A percentile compares a stretch with the other conserved stretches of the same genome.
Conservation (phyloP, 169 alveolate species). For the Plasmodium inui region DNA sequence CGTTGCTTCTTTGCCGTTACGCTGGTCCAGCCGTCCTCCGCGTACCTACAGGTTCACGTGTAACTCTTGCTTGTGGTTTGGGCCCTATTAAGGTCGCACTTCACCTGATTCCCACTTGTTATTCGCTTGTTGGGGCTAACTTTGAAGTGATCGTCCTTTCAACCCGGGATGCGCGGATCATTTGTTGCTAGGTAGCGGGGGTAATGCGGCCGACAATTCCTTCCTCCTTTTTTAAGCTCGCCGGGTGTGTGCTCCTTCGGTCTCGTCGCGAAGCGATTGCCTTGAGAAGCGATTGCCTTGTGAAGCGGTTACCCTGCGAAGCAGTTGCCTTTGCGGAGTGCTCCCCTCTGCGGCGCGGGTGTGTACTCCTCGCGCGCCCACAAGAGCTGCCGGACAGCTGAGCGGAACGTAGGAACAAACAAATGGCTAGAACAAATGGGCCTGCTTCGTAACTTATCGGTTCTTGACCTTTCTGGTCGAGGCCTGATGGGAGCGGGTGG, state of each 20-base stretch:
- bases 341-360: too few relatives aligned
- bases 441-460: not conserved
- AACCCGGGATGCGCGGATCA: not conserved
- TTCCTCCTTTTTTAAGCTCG: not conserved
- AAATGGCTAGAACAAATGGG: not conserved
- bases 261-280: too few relatives aligned
- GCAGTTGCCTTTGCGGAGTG: too few relatives aligned
- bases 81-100: too few relatives aligned
- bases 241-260: not conserved
- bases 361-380: not conserved
- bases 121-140: not conserved
- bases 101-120: too few relatives aligned
- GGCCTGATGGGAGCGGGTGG: not conserved
- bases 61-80: too few relatives aligned
- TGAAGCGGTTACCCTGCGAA: too few relatives aligned
- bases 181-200: not conserved
- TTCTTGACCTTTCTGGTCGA: not conserved
- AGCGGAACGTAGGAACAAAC: not conserved
- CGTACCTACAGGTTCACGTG: too few relatives aligned
- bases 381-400: not conserved
- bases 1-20: too few relatives aligned
- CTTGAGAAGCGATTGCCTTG: too few relatives aligned
- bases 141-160: not conserved
- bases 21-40: too few relatives aligned
- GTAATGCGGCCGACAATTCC: not conserved